Base-by-base conservation (phyloP, 164 flowering plant species). In the Vitis labrusca region DNA sequence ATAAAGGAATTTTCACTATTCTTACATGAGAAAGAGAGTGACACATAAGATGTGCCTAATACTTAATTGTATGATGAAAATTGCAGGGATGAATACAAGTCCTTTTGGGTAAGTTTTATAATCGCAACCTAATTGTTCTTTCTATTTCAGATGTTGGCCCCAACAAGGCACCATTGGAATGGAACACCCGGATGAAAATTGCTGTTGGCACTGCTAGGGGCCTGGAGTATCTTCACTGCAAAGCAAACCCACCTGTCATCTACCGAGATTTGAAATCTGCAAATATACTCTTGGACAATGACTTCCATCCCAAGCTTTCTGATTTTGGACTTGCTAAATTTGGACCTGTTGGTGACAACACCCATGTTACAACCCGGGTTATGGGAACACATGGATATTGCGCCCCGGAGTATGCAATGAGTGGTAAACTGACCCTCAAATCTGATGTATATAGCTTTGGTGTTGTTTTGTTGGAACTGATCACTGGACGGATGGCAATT, bases 371-470 rank as follows among this genome's bases (percentile, higher is more conserved):
- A 32, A 90, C 94, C 13, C 78, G 94, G 68, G 91, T 89, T 11
- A 90, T 92, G 97, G 97, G 97, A 61, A 92, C 95, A 0, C 84
- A 88, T 64, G 94, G 97, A 29, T 92, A 92, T 67, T 87, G 93
- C 79, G 97, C 97, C 5, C 97, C 97, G 9, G 97, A 91, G 73
- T 91, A 91, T 71, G 94, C 91, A 59, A 85, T 87, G 91, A 90
- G 88, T 70, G 97, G 97, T 6, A 86, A 88, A 70, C 75, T 91
- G 69, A 88, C 94, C 8, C 79, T 85, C 30, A 92, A 87, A 67
- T 90, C 97, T 10, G 97, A 92, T 70, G 82, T 92, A 14, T 92
- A 84, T 71, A 83, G 95, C 80, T 92, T 92, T 70, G 97, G 95
- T 17, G 95, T 92, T 29, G 92, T 92, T 72, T 60, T 92, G 27